Evolutionary conservation across 2,329 filamentous ascomycete species (phyloP).

Genomic region (Neofusicoccum umdonicola): DNA sequence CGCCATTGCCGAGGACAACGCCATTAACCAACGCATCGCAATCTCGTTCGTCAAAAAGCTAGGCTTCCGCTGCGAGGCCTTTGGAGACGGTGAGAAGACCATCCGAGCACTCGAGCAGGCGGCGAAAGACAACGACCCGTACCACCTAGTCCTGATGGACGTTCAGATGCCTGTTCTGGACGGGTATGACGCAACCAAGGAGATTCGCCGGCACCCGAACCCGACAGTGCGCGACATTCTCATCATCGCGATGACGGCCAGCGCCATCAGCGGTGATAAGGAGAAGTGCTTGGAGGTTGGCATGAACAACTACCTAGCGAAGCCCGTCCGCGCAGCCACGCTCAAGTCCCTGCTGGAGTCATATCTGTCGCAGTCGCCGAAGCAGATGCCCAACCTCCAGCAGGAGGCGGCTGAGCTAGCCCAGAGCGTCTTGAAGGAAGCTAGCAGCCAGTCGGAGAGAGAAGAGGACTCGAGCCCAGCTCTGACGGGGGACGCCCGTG

Average conservation of each 20-base stretch:
- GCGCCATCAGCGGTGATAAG: conserved; percentile 87
- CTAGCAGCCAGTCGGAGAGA: background rate
- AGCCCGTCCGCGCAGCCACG: conserved; percentile 86
- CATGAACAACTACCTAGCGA: conserved; percentile 97
- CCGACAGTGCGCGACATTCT: conserved; percentile 76
- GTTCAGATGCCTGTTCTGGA: conserved; percentile 94
- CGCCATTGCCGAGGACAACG: conserved; percentile 92
- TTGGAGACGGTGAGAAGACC: conserved; percentile 83
- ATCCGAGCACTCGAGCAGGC: conserved; percentile 79
- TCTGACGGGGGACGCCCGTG: background rate
- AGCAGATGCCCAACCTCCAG: conserved; percentile 45
- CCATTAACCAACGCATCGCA: conserved; percentile 91
- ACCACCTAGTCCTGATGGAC: conserved; percentile 88
- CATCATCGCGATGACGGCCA: conserved; percentile 97
- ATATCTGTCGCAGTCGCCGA: conserved; percentile 56
- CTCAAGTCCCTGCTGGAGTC: conserved; percentile 78
- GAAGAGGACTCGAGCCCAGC: background rate
- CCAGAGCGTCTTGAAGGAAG: conserved; percentile 22
- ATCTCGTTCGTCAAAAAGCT: conserved; percentile 86
- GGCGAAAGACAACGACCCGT: conserved; percentile 69
- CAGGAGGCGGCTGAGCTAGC: conserved; percentile 46
- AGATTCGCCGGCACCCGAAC: conserved; percentile 73
- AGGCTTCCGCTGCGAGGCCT: conserved; percentile 83
- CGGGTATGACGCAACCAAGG: conserved; percentile 85
- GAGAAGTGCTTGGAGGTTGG: conserved; percentile 94